These are phyloP conservation scores for Chalciporus sphaerocephalus DNA, from an alignment of 768 basidiomycete species.

Conservation along the genomic window DNA sequence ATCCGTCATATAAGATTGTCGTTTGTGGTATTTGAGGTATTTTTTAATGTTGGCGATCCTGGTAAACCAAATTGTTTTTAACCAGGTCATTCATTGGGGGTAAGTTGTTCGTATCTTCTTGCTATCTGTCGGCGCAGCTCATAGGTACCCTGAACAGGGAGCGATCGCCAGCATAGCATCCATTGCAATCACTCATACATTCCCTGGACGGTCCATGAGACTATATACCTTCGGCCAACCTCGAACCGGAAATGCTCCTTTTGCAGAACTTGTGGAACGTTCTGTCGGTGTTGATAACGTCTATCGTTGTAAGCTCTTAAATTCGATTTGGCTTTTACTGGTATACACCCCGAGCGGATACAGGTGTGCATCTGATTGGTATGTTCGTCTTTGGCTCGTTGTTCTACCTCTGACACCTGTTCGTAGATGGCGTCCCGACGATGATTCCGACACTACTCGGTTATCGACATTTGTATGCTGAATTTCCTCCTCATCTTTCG, in stretches of 20 bases:
- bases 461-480: conserved; percentile 42
- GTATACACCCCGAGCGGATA: background rate
- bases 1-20: conserved; percentile 34
- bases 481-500: conserved; percentile 3
- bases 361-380: conserved; percentile 46
- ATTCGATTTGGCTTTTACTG: background rate
- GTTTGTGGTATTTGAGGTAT: conserved; percentile 26
- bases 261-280: conserved; percentile 39
- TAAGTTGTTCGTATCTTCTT: conserved; percentile 11
- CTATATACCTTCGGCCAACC: conserved; percentile 53
- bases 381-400: background rate
- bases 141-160: conserved; percentile 27
- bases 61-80: conserved; percentile 2
- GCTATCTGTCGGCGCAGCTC: no score
- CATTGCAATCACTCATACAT: conserved; percentile 29
- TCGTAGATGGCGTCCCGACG: conserved; percentile 48
- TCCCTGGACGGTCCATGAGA: conserved; percentile 21
- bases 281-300: conserved; percentile 35
- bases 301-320: conserved; percentile 35
- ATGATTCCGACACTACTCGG: conserved; percentile 43
- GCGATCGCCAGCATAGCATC: conserved; percentile 38
- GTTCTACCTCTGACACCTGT: background rate
- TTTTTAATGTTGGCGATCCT: background rate
- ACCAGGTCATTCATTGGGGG: conserved; percentile 40
- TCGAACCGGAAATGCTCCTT: conserved; percentile 40